These are phyloP conservation scores for Epichloe gansuensis DNA, from an alignment of 2,329 filamentous ascomycete species.

Conservation along the genomic window DNA sequence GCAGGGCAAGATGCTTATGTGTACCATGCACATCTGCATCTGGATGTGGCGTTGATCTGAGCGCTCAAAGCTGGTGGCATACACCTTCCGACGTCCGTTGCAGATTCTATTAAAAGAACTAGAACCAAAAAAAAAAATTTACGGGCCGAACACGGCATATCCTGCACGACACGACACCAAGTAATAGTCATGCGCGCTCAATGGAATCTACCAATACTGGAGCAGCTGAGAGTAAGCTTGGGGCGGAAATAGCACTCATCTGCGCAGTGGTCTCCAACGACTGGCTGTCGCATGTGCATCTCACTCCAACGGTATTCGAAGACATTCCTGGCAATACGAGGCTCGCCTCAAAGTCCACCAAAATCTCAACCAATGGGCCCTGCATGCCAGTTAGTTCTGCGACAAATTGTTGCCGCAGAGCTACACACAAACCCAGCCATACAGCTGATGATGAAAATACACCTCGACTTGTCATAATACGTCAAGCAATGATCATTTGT, in stretches of 20 bases:
- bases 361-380: neutral
- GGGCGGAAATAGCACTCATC: neutral
- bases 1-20: neutral
- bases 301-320: neutral
- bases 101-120: neutral
- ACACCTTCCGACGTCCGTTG: neutral
- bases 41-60: neutral
- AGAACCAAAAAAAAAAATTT: neutral
- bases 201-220: neutral
- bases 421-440: neutral
- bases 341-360: neutral
- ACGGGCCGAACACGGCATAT: neutral
- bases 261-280: neutral
- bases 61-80: neutral
- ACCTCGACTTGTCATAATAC: neutral
- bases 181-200: neutral
- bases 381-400: neutral
- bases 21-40: neutral
- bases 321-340: neutral
- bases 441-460: neutral
- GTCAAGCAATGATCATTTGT: neutral
- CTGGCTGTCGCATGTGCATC: neutral
- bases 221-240: neutral
- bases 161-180: neutral
- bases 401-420: neutral